These are phyloP conservation scores for Fusarium pilosicola DNA, from an alignment of 2,329 filamentous ascomycete species.

Conservation along the genomic window DNA sequence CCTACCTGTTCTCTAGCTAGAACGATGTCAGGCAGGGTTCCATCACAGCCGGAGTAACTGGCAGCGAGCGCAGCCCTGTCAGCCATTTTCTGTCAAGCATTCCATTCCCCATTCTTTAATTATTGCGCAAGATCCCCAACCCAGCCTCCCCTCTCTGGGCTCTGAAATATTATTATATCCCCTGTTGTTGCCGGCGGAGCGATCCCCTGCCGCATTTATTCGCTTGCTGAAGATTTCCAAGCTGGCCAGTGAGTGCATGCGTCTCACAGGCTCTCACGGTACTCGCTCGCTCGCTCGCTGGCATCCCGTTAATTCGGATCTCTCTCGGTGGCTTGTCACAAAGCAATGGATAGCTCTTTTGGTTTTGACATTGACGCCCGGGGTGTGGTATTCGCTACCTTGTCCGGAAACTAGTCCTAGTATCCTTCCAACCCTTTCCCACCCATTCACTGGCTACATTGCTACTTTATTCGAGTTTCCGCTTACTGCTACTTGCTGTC, in stretches of 20 bases:
- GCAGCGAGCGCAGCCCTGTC: conserved; percentile 29
- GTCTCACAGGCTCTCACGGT: conserved; percentile 20
- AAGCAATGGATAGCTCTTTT: conserved; percentile 39
- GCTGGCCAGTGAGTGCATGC: conserved; percentile 22
- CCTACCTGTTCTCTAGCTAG: not conserved
- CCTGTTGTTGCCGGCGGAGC: conserved; percentile 20
- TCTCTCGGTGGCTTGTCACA: conserved; percentile 40
- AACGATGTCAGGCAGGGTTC: not conserved
- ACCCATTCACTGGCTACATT: conserved; percentile 27
- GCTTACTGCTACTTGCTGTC: conserved; percentile 33
- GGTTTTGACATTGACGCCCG: conserved; percentile 23
- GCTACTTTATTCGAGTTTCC: conserved; percentile 22
- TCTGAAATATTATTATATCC: conserved; percentile 7
- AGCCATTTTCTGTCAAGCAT: conserved; percentile 25
- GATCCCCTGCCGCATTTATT: conserved; percentile 22
- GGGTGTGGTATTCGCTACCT: conserved; percentile 23
- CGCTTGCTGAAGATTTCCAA: conserved; percentile 15
- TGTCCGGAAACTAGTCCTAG: conserved; percentile 29
- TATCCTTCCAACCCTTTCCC: conserved; percentile 15
- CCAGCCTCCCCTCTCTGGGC: conserved; percentile 17
- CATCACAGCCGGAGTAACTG: conserved; percentile 10
- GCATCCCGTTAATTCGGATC: conserved; percentile 30
- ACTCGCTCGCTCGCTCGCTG: conserved; percentile 10
- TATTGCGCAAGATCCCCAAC: conserved; percentile 26
- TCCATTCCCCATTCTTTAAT: conserved; percentile 36